These are phyloP conservation scores for Pezicula neosporulosa DNA, from an alignment of 2,329 filamentous ascomycete species.

Conservation along the genomic window DNA sequence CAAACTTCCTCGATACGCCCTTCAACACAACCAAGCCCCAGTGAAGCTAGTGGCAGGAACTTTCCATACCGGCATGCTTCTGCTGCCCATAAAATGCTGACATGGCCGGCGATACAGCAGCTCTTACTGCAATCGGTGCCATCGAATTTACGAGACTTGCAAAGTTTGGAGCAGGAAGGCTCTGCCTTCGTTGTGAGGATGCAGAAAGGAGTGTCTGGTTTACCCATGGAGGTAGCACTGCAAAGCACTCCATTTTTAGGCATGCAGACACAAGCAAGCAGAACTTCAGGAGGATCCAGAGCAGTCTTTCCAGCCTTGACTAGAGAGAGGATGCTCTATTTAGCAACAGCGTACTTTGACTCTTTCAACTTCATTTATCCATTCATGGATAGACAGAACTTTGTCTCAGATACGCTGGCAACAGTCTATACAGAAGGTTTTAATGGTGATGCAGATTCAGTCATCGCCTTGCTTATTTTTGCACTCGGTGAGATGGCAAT, in stretches of 20 bases:
- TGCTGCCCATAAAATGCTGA: conserved; percentile 47
- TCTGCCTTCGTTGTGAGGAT: conserved; percentile 31
- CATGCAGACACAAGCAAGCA: conserved; percentile 27
- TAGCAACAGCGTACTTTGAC: conserved; percentile 55
- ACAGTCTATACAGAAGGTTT: conserved; percentile 45
- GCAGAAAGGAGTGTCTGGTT: conserved; percentile 17
- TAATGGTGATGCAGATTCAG: conserved; percentile 44
- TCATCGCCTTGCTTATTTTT: conserved; percentile 53
- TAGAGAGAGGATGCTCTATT: conserved; percentile 45
- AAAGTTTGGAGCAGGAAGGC: conserved; percentile 34
- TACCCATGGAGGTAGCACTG: conserved; percentile 23
- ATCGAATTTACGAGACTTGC: conserved; percentile 28
- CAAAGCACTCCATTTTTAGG: conserved; percentile 22
- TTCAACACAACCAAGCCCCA: conserved; percentile 13
- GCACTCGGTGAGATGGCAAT: conserved; percentile 56
- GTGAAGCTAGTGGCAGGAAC: conserved; percentile 3
- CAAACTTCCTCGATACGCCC: conserved; percentile 10
- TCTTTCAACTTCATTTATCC: conserved; percentile 57
- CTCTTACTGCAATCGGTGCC: conserved; percentile 31
- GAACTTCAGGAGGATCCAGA: conserved; percentile 20
- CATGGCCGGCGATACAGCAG: conserved; percentile 44
- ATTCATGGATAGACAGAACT: conserved; percentile 53
- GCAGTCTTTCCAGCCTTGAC: conserved; percentile 33
- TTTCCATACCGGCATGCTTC: conserved; percentile 26
- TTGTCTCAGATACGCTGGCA: conserved; percentile 43